These are phyloP conservation scores for Colletotrichum graminicola DNA, from an alignment of 2,329 filamentous ascomycete genomes.

Conservation along the genomic window DNA sequence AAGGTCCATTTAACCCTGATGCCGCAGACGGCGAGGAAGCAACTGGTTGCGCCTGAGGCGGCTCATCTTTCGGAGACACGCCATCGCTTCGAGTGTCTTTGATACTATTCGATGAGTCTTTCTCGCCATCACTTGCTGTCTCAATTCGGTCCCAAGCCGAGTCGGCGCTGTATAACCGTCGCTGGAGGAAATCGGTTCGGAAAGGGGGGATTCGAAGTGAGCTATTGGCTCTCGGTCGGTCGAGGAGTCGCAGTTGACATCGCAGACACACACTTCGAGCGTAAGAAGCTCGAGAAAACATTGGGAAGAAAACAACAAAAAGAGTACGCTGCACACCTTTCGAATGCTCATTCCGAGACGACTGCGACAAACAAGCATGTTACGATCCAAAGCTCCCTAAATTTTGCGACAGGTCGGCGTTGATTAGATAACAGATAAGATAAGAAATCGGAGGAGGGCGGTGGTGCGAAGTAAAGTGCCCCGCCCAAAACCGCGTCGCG, in stretches of 20 bases:
- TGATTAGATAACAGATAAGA: conserved; percentile 45
- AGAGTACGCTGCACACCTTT: conserved; percentile 15
- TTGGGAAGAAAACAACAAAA: conserved; percentile 43
- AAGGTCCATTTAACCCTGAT: not conserved
- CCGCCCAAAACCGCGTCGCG: conserved; percentile 27
- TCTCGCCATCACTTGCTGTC: not conserved
- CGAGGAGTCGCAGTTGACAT: conserved; percentile 50
- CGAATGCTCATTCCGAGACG: conserved; percentile 4
- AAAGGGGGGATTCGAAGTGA: conserved; percentile 17
- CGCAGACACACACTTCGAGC: conserved; percentile 51
- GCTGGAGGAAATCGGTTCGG: conserved; percentile 19
- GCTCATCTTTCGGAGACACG: not conserved
- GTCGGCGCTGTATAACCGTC: conserved; percentile 31
- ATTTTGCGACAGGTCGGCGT: conserved; percentile 25
- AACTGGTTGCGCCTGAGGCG: not conserved
- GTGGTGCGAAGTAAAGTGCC: conserved; percentile 29
- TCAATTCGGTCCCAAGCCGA: conserved; percentile 35
- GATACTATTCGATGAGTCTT: not conserved
- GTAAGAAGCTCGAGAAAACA: conserved; percentile 52
- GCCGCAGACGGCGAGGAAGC: not conserved
- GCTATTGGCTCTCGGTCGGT: conserved; percentile 29
- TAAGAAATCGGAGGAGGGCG: not conserved
- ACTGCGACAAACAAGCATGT: conserved; percentile 10
- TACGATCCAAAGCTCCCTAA: conserved; percentile 29
- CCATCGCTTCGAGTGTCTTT: not conserved